phyloP scores from a whole-genome alignment of 2,329 filamentous ascomycete species.

The Ophiostoma tasmaniense region DNA sequence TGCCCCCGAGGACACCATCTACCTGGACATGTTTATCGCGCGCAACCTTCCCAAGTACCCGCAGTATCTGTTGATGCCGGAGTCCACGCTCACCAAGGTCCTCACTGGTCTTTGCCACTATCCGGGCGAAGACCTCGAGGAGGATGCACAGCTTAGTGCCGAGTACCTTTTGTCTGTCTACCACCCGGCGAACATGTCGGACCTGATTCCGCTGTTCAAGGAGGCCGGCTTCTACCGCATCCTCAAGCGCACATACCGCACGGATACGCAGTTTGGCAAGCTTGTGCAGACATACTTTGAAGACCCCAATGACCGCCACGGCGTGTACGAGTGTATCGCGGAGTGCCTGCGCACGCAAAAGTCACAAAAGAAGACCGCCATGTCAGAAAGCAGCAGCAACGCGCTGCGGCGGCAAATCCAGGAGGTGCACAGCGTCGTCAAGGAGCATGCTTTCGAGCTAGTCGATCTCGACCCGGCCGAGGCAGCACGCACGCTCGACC shows the following conservation, averaged over 20 bases:
- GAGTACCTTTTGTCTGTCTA: slow-evolving; percentile 93
- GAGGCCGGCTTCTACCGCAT: slow-evolving; percentile 83
- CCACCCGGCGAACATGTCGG: slow-evolving; percentile 72
- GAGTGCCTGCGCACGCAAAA: slow-evolving; percentile 50
- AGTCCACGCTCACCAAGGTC: slow-evolving; percentile 73
- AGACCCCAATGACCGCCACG: slow-evolving; percentile 65
- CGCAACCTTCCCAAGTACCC: slow-evolving; percentile 94
- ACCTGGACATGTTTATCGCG: slow-evolving; percentile 97
- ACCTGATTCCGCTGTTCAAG: slow-evolving; percentile 68
- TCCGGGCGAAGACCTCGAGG: slow-evolving; percentile 68
- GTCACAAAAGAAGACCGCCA: neutral
- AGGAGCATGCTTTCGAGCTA: slow-evolving; percentile 56
- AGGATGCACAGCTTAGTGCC: slow-evolving; percentile 93
- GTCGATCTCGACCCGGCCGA: slow-evolving; percentile 56
- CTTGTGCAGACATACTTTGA: slow-evolving; percentile 77
- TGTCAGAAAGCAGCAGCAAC: slow-evolving; percentile 23
- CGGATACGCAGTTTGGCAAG: slow-evolving; percentile 69
- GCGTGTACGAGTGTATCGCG: slow-evolving; percentile 69
- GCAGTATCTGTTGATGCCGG: slow-evolving; percentile 86
- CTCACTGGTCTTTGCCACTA: slow-evolving; percentile 77
- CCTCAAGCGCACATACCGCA: slow-evolving; percentile 76
- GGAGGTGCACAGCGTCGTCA: slow-evolving; percentile 61
- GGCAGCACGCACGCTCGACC: slow-evolving; percentile 57
- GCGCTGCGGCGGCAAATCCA: slow-evolving; percentile 57
- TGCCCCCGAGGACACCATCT: slow-evolving; percentile 73